Percentiles rank a stretch among this genome's conserved stretches.
These are phyloP conservation scores for Colletotrichum sp. DNA, from an alignment of 2,329 filamentous ascomycete genomes.

Conservation along the genomic window DNA sequence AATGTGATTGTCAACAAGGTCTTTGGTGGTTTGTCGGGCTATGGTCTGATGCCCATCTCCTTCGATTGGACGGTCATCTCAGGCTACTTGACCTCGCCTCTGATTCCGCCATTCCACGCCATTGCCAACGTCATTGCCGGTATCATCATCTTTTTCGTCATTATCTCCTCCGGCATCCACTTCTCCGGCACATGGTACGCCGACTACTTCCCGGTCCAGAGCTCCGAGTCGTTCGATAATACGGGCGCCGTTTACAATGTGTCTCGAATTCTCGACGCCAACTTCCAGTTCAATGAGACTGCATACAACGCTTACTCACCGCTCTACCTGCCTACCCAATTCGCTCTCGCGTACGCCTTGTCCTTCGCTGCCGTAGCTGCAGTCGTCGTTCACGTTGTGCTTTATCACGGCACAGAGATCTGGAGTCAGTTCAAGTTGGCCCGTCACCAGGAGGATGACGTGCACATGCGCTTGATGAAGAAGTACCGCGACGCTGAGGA, in stretches of 20 bases:
- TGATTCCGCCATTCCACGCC: constrained; percentile 65
- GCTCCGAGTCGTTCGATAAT: constrained; percentile 68
- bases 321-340: constrained; percentile 68
- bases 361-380: constrained; percentile 72
- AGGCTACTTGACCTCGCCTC: constrained; percentile 60
- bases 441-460: constrained; percentile 61
- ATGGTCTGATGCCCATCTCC: constrained; percentile 68
- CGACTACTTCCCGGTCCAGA: constrained; percentile 67
- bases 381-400: constrained; percentile 59
- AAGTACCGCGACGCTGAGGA: constrained; percentile 64
- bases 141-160: constrained; percentile 55
- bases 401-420: constrained; percentile 62
- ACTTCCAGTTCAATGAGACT: constrained; percentile 63
- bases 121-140: constrained; percentile 64
- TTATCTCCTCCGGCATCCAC: constrained; percentile 64
- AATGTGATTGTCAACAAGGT: constrained; percentile 68
- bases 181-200: constrained; percentile 62
- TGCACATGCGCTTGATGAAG: constrained; percentile 67
- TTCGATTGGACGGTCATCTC: constrained; percentile 71
- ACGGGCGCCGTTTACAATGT: constrained; percentile 65
- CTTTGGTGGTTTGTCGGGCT: constrained; percentile 66
- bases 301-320: constrained; percentile 71
- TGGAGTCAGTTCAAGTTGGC: constrained; percentile 60
- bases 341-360: constrained; percentile 64
- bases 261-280: constrained; percentile 59